Evolutionary conservation across 768 basidiomycete species (phyloP).

Genomic region (Suillus hirtellus): DNA sequence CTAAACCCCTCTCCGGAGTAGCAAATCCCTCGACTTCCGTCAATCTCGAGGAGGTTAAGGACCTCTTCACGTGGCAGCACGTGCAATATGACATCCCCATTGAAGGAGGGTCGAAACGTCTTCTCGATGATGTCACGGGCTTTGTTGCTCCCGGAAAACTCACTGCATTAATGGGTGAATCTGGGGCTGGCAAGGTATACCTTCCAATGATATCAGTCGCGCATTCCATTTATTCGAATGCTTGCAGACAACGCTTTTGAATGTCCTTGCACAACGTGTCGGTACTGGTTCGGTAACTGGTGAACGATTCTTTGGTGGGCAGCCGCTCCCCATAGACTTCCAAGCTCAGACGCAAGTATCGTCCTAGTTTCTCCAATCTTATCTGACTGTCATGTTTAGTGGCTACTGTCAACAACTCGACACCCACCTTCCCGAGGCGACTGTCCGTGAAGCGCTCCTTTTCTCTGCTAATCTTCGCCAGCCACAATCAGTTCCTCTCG

Average conservation of each 20-base stretch:
- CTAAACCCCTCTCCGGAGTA: neutral
- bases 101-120: constrained; percentile 48
- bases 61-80: constrained; percentile 81
- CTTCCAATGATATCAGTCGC: constrained; percentile 3
- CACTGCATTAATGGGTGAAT: constrained; percentile 76
- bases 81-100: constrained; percentile 72
- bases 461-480: constrained; percentile 84
- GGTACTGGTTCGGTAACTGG: constrained; percentile 40
- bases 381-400: constrained; percentile 32
- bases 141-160: constrained; percentile 81
- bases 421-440: constrained; percentile 71
- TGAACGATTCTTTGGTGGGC: constrained; percentile 46
- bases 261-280: constrained; percentile 45
- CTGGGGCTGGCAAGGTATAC: constrained; percentile 46
- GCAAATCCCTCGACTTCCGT: neutral
- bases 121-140: constrained; percentile 75
- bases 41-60: constrained; percentile 23
- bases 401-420: constrained; percentile 90
- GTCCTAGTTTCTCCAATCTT: neutral
- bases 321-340: constrained; percentile 46
- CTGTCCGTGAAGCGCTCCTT: constrained; percentile 76
- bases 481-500: constrained; percentile 57
- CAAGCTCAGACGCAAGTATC: constrained; percentile 52
- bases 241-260: constrained; percentile 53
- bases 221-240: neutral